phyloP scores from a whole-genome alignment of 768 basidiomycete species.

The Lactifluus subvellereus region DNA sequence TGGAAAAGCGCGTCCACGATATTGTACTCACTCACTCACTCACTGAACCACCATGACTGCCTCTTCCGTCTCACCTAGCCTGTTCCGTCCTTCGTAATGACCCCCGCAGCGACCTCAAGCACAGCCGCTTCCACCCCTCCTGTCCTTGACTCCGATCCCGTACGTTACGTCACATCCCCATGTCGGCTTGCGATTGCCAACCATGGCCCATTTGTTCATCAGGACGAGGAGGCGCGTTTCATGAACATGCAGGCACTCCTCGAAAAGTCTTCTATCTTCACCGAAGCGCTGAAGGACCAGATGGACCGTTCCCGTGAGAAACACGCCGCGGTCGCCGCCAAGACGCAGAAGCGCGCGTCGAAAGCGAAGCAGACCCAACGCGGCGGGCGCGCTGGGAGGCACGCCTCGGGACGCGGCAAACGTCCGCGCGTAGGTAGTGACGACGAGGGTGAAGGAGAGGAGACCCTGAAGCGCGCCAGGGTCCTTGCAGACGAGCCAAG shows the following conservation, averaged over 20 bases:
- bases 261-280: slow-evolving; percentile 72
- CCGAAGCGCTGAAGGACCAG: slow-evolving; percentile 59
- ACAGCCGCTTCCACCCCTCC: slow-evolving; percentile 15
- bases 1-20: background rate
- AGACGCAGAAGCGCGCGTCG: slow-evolving; percentile 22
- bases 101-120: slow-evolving; percentile 2
- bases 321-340: slow-evolving; percentile 13
- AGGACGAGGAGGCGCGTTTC: slow-evolving; percentile 49
- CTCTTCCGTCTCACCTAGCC: slow-evolving; percentile 4
- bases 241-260: slow-evolving; percentile 59
- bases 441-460: slow-evolving; percentile 22
- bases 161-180: background rate
- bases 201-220: background rate
- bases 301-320: slow-evolving; percentile 48
- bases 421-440: slow-evolving; percentile 17
- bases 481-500: background rate
- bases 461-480: slow-evolving; percentile 27
- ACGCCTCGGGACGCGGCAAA: slow-evolving; percentile 11
- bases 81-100: slow-evolving; percentile 10
- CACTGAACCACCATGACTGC: background rate
- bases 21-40: background rate
- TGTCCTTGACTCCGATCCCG: slow-evolving; percentile 10
- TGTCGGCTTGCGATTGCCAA: no score
- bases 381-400: background rate
- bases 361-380: slow-evolving; percentile 1